Evolutionary conservation across 768 basidiomycete genomes (phyloP).

Genomic region (Daedalea quercina): DNA sequence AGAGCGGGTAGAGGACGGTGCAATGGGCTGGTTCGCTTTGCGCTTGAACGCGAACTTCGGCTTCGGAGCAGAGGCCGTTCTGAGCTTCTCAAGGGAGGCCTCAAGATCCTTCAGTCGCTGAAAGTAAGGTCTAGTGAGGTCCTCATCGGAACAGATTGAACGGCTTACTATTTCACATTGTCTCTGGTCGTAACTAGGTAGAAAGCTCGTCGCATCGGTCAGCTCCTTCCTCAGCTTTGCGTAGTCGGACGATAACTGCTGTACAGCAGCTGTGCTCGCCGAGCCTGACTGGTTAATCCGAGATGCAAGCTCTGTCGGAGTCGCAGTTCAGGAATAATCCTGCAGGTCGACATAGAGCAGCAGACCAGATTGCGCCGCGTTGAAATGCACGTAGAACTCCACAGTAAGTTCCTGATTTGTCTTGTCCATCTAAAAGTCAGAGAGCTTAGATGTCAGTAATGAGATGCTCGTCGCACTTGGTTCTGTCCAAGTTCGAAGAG

Average conservation of each 20-base stretch:
- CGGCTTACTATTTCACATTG: constrained; percentile 43
- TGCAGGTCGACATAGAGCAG: constrained; percentile 13
- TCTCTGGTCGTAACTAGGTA: constrained; percentile 71
- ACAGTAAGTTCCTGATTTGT: constrained; percentile 40
- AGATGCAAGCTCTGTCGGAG: constrained; percentile 38
- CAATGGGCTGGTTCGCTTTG: constrained; percentile 23
- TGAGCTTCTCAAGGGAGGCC: constrained; percentile 42
- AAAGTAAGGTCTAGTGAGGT: background rate
- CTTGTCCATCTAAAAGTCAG: constrained; percentile 20
- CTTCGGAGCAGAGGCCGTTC: constrained; percentile 38
- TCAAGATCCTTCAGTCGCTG: constrained; percentile 69
- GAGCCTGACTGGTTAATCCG: constrained; percentile 32
- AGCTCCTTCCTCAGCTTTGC: constrained; percentile 57
- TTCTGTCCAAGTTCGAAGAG: no score
- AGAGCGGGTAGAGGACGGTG: constrained; percentile 3
- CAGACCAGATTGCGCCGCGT: constrained; percentile 45
- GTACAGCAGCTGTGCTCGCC: constrained; percentile 26
- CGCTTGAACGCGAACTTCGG: constrained; percentile 68
- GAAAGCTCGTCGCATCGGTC: constrained; percentile 52
- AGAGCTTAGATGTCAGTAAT: no score
- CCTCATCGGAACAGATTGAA: background rate
- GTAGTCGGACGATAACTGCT: constrained; percentile 41
- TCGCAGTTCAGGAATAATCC: constrained; percentile 6
- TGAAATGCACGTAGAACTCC: constrained; percentile 44
- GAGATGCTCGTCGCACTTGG: no score